Percentiles rank a stretch among this genome's conserved stretches.
phyloP scores from a whole-genome alignment of 2,329 filamentous ascomycete species.

The Phaeosphaeriaceae sp. region DNA sequence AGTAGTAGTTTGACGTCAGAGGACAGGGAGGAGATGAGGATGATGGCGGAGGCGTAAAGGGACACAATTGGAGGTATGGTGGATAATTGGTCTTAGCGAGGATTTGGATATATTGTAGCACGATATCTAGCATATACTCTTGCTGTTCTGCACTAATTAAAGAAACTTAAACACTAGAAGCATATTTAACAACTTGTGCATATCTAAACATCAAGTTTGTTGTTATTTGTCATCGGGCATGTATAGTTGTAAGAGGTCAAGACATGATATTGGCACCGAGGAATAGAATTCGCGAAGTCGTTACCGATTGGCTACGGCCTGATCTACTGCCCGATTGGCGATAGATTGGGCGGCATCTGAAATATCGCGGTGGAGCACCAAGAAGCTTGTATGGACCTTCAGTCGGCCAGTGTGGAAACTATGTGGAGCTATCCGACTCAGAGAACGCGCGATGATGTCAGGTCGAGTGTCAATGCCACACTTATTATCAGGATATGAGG shows the following conservation, averaged over 20 bases:
- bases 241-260: not conserved
- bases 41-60: conserved; percentile 19
- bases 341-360: not conserved
- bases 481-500: conserved; percentile 1
- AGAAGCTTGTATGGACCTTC: conserved; percentile 5
- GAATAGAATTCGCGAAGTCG: conserved; percentile 1
- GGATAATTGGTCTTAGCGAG: too few species aligned
- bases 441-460: conserved; percentile 6
- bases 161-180: too few species aligned
- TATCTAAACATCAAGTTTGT: too few species aligned
- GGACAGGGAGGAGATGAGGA: conserved; percentile 43
- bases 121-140: too few species aligned
- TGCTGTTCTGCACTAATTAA: too few species aligned
- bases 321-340: conserved; percentile 2
- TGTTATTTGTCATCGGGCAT: too few species aligned
- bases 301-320: not conserved
- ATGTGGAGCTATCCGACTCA: not conserved
- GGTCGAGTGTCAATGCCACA: not conserved
- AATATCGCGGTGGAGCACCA: conserved; percentile 1
- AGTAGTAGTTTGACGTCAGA: conserved; percentile 35
- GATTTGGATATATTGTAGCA: too few species aligned
- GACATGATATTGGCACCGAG: not conserved
- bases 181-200: too few species aligned
- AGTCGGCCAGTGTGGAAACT: not conserved
- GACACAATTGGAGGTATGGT: not conserved